A percentile compares a stretch with the other conserved stretches of the same genome.
Evolutionary conservation across 768 basidiomycete species (phyloP).

Genomic region (Tulasnella sp.): DNA sequence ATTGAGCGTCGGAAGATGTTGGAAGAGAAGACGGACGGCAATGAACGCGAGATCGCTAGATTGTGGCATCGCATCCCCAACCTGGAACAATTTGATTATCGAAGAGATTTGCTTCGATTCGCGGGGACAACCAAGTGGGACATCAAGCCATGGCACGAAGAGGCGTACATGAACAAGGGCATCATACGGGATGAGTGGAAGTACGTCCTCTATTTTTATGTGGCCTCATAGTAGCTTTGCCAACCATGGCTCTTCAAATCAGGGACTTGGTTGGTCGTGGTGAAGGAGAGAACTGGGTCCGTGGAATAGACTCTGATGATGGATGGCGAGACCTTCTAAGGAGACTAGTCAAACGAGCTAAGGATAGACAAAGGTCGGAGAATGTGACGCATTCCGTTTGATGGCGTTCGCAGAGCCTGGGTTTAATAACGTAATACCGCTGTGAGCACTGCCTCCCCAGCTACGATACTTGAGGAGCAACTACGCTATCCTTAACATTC

Average conservation of each 20-base stretch:
- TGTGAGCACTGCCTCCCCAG: no score
- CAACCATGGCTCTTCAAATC: not conserved
- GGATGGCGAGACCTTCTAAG: not conserved
- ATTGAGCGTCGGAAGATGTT: slow-evolving; percentile 33
- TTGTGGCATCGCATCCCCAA: slow-evolving; percentile 44
- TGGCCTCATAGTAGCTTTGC: not conserved
- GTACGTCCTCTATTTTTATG: not conserved
- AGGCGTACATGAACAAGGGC: slow-evolving; percentile 39
- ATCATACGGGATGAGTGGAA: slow-evolving; percentile 47
- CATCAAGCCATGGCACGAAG: slow-evolving; percentile 41
- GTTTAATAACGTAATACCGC: no score
- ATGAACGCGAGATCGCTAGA: slow-evolving; percentile 36
- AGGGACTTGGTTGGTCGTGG: not conserved
- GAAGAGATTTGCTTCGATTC: slow-evolving; percentile 45
- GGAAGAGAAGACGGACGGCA: slow-evolving; percentile 20
- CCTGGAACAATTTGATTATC: slow-evolving; percentile 54
- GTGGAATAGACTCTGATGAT: not conserved
- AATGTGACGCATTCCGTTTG: no score
- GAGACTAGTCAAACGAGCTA: not conserved
- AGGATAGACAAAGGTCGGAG: not conserved
- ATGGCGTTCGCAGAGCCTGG: no score
- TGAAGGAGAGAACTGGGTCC: not conserved
- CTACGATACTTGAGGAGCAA: no score
- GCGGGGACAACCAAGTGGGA: slow-evolving; percentile 32
- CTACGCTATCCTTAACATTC: no score